Evolutionary conservation across 1,284 basidiomycete genomes (phyloP).

Genomic region (Sanghuangporus baumii): DNA sequence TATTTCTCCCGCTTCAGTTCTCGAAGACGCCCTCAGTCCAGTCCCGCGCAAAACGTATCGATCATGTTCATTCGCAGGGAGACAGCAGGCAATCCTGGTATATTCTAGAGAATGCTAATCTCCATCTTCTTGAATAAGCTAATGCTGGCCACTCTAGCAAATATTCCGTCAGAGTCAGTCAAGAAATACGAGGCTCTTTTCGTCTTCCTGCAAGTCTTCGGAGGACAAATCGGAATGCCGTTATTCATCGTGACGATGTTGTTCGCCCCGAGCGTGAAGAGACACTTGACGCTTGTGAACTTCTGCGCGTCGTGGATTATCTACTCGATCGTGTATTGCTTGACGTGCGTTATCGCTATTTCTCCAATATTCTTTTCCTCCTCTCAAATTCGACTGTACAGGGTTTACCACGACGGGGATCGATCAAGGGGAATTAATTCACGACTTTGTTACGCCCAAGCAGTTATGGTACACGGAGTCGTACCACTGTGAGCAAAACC

Average conservation of each 20-base stretch:
- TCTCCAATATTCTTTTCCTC: not conserved
- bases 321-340: slow-evolving; percentile 14
- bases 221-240: slow-evolving; percentile 16
- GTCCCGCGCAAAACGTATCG: not conserved
- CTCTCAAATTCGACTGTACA: not conserved
- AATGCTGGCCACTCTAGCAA: not conserved
- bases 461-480: slow-evolving; percentile 16
- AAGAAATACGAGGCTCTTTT: slow-evolving; percentile 4
- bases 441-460: slow-evolving; percentile 11
- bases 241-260: slow-evolving; percentile 17
- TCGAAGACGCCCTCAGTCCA: not conserved
- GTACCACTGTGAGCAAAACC: slow-evolving; percentile 9
- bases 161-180: slow-evolving; percentile 1
- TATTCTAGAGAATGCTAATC: not conserved
- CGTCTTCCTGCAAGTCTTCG: slow-evolving; percentile 12
- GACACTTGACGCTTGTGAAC: slow-evolving; percentile 14
- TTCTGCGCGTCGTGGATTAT: slow-evolving; percentile 16
- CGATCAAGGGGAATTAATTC: not conserved
- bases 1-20: not conserved
- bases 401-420: slow-evolving; percentile 11
- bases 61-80: not conserved
- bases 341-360: slow-evolving; percentile 2
- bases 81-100: slow-evolving; percentile 1
- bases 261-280: slow-evolving; percentile 9
- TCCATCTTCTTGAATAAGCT: not conserved